phyloP scores from a whole-genome alignment of 768 basidiomycete genomes.

The Mrakia frigida region DNA sequence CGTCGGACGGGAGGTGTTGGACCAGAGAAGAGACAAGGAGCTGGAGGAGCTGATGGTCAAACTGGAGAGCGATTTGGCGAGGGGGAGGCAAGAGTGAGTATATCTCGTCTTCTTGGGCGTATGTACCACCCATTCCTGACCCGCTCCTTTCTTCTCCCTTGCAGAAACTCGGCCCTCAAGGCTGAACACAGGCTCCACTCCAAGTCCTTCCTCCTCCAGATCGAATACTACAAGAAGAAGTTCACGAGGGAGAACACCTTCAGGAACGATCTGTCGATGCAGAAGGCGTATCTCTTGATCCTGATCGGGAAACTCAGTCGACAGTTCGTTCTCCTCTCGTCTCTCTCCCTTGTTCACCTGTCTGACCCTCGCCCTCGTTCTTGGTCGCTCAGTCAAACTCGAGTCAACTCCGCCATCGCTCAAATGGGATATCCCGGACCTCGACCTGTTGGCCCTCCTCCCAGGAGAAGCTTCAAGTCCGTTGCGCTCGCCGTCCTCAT shows the following conservation, averaged over 20 bases:
- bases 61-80: slow-evolving; percentile 61
- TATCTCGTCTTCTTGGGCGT: slow-evolving; percentile 17
- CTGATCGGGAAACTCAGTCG: slow-evolving; percentile 49
- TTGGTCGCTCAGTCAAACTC: slow-evolving; percentile 17
- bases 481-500: slow-evolving; percentile 60
- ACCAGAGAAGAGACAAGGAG: slow-evolving; percentile 31
- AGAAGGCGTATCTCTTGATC: slow-evolving; percentile 79
- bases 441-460: slow-evolving; percentile 41
- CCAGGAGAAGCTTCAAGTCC: slow-evolving; percentile 55
- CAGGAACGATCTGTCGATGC: slow-evolving; percentile 69
- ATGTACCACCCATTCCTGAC: slow-evolving; percentile 11
- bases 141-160: neutral
- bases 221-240: slow-evolving; percentile 85
- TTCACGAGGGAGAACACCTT: slow-evolving; percentile 78
- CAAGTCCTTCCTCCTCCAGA: slow-evolving; percentile 84
- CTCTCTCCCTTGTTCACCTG: slow-evolving; percentile 28
- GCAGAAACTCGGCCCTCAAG: slow-evolving; percentile 36
- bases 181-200: slow-evolving; percentile 52
- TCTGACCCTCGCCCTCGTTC: slow-evolving; percentile 49
- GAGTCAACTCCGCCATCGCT: slow-evolving; percentile 58
- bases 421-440: slow-evolving; percentile 62
- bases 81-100: slow-evolving; percentile 48
- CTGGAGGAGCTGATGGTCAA: slow-evolving; percentile 47
- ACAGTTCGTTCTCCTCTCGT: slow-evolving; percentile 27
- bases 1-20: slow-evolving; percentile 55